Percentiles rank a stretch among this genome's conserved stretches.
Conservation (phyloP, 495 filamentous ascomycete genomes). For the Cudoniella acicularis region DNA sequence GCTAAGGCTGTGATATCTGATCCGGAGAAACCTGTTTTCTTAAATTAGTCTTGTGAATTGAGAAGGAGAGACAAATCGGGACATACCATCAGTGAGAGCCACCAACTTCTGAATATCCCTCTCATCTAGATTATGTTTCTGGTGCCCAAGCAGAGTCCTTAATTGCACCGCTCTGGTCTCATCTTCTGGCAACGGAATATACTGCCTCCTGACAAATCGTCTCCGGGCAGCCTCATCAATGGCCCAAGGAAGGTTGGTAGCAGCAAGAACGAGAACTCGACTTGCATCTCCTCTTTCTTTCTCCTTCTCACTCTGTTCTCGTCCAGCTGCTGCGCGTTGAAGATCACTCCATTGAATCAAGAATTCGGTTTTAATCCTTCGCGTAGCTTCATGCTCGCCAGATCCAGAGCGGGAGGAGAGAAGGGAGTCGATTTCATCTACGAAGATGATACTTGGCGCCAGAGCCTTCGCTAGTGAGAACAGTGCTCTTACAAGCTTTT, state of each 20-base stretch:
- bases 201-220: conserved; percentile 90
- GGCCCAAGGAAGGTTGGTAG: conserved; percentile 96
- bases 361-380: conserved; percentile 96
- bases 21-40: conserved; percentile 77
- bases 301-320: conserved; percentile 65
- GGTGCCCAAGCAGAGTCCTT: conserved; percentile 71
- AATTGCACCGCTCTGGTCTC: conserved; percentile 76
- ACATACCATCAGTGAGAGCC: conserved; percentile 78
- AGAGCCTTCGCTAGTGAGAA: conserved; percentile 87
- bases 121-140: conserved; percentile 76
- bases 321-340: conserved; percentile 84
- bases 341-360: conserved; percentile 96
- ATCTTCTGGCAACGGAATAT: conserved; percentile 89
- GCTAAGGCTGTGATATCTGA: conserved; percentile 96
- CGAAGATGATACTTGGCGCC: conserved; percentile 96
- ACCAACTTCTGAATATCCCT: conserved; percentile 75
- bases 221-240: conserved; percentile 94
- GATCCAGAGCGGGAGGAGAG: conserved; percentile 78
- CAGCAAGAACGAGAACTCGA: conserved; percentile 88
- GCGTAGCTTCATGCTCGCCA: conserved; percentile 88
- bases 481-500: conserved; percentile 91
- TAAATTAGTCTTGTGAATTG: conserved; percentile 4
- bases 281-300: conserved; percentile 78
- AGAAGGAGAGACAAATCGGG: conserved; percentile 1
- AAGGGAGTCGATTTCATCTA: conserved; percentile 97